A percentile compares a stretch with the other conserved stretches of the same genome.
Conservation (phyloP, 805 yeast species). For the Cyberlindnera xishuangbannaensis region DNA sequence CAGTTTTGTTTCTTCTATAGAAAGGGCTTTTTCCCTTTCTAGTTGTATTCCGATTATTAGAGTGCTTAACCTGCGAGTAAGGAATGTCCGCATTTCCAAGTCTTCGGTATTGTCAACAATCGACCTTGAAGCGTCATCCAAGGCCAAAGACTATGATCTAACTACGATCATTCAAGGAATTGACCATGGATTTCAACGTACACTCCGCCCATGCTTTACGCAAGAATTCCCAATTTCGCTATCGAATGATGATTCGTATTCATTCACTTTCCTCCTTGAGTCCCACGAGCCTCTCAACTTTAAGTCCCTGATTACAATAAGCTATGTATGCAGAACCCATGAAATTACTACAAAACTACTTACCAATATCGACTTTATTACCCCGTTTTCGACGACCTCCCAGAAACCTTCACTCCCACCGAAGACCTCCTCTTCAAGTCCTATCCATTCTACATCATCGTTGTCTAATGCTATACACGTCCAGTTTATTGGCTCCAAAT, state of each 20-base stretch:
- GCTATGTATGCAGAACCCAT: conserved; percentile 27
- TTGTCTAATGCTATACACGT: conserved; percentile 35
- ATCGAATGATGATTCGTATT: conserved; percentile 22
- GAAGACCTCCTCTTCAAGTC: no score
- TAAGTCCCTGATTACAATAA: conserved; percentile 15
- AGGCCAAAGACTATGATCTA: conserved; percentile 22
- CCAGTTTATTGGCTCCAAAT: conserved; percentile 57
- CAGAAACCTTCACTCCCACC: no score
- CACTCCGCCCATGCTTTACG: conserved; percentile 15
- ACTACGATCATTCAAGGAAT: conserved; percentile 12
- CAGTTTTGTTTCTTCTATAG: no score
- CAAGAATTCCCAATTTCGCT: conserved; percentile 24
- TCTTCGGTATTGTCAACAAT: conserved; percentile 41
- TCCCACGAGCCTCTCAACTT: conserved; percentile 20
- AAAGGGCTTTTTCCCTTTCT: neutral
- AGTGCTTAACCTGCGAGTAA: conserved; percentile 39
- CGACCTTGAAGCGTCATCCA: conserved; percentile 42
- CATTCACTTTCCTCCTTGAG: conserved; percentile 24
- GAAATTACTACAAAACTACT: conserved; percentile 15
- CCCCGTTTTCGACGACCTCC: conserved; percentile 1
- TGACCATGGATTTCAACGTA: conserved; percentile 20
- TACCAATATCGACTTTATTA: conserved; percentile 17
- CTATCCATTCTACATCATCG: no score
- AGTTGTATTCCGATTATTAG: conserved; percentile 26
- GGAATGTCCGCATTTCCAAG: conserved; percentile 45